phyloP scores from a whole-genome alignment of 306 rosid species.

The Lotus japonicus region DNA sequence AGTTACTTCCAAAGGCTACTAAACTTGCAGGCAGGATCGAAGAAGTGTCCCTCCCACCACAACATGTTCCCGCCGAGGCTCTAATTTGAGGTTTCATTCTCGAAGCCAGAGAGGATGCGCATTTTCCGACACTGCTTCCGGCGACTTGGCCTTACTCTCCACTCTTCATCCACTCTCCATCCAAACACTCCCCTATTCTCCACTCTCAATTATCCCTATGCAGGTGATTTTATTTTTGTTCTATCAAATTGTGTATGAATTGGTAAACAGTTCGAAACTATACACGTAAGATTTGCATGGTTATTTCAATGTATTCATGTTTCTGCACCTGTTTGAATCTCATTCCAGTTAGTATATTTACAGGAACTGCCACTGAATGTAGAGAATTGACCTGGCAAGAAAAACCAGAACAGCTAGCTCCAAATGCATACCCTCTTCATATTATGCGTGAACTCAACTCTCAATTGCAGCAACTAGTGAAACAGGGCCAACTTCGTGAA shows the following conservation, averaged over 20 bases:
- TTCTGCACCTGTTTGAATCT: constrained; percentile 10
- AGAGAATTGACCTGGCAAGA: constrained; percentile 8
- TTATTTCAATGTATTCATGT: constrained; percentile 16
- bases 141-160: constrained; percentile 44
- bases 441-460: constrained; percentile 44
- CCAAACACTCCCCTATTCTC: constrained; percentile 18
- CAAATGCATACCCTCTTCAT: constrained; percentile 15
- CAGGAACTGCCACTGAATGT: constrained; percentile 25
- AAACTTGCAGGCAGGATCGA: too few species aligned
- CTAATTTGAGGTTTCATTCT: too few species aligned
- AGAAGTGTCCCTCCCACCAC: too few species aligned
- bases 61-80: too few species aligned
- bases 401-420: constrained; percentile 17
- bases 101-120: constrained; percentile 24
- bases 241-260: neutral
- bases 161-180: constrained; percentile 21
- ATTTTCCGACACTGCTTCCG: constrained; percentile 44
- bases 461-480: constrained; percentile 45
- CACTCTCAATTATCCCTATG: neutral
- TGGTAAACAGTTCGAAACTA: neutral
- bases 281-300: neutral
- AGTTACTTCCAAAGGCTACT: too few species aligned
- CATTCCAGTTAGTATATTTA: constrained; percentile 22
- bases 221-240: too few species aligned
- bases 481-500: constrained; percentile 30